These are phyloP conservation scores for Cryphonectria parasitica DNA, from an alignment of 2,329 filamentous ascomycete species.

Conservation along the genomic window DNA sequence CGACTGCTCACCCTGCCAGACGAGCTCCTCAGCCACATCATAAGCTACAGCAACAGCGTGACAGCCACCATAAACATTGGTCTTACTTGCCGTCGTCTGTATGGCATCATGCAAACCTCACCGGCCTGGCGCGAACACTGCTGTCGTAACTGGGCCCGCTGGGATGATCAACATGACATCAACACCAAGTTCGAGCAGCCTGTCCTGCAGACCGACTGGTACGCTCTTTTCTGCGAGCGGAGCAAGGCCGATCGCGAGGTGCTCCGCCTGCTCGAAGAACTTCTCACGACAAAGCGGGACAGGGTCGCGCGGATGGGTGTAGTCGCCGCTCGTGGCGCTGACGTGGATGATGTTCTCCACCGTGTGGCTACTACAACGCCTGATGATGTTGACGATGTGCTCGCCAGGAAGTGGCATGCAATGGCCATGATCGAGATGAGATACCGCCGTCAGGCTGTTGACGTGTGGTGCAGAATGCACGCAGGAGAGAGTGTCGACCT, in stretches of 20 bases:
- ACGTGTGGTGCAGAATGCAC: slow-evolving; percentile 59
- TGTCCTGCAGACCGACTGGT: slow-evolving; percentile 57
- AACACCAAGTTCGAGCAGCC: slow-evolving; percentile 43
- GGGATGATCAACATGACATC: slow-evolving; percentile 54
- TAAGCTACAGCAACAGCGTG: slow-evolving; percentile 43
- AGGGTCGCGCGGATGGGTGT: slow-evolving; percentile 59
- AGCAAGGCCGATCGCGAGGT: slow-evolving; percentile 43
- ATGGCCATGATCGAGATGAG: slow-evolving; percentile 61
- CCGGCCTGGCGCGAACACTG: slow-evolving; percentile 67
- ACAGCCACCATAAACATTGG: slow-evolving; percentile 47
- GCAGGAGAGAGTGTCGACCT: slow-evolving; percentile 52
- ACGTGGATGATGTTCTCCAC: slow-evolving; percentile 64
- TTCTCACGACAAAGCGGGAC: slow-evolving; percentile 57
- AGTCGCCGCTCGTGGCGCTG: slow-evolving; percentile 60
- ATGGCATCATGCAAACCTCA: slow-evolving; percentile 56
- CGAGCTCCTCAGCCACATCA: slow-evolving; percentile 64
- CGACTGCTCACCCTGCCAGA: slow-evolving; percentile 51
- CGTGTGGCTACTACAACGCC: slow-evolving; percentile 48
- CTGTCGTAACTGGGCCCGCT: slow-evolving; percentile 54
- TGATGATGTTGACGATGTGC: slow-evolving; percentile 58
- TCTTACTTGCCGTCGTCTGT: slow-evolving; percentile 53
- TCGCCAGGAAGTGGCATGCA: slow-evolving; percentile 64
- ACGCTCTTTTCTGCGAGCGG: slow-evolving; percentile 47
- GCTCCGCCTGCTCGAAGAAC: slow-evolving; percentile 49
- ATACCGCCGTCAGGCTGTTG: slow-evolving; percentile 61